Percentiles rank a stretch among this genome's conserved stretches.
Evolutionary conservation across 495 filamentous ascomycete species (phyloP).

Genomic region (Usnea hakonensis): DNA sequence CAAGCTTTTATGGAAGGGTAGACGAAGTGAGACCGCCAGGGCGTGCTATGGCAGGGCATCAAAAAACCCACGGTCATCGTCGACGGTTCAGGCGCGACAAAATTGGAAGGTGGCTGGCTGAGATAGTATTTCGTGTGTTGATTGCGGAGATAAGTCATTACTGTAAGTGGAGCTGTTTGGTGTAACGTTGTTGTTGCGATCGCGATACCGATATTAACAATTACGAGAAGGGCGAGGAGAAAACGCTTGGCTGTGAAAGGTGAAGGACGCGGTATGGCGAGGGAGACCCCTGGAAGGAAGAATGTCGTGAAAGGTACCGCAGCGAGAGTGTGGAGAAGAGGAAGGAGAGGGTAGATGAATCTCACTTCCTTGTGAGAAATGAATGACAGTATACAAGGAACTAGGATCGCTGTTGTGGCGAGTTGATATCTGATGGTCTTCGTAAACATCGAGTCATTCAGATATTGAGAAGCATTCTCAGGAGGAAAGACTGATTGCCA

Average conservation of each 20-base stretch:
- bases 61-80: slow-evolving; percentile 72
- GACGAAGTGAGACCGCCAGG: slow-evolving; percentile 87
- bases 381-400: slow-evolving; percentile 58
- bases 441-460: slow-evolving; percentile 33
- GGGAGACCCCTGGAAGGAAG: slow-evolving; percentile 45
- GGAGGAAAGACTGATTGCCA: slow-evolving; percentile 41
- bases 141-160: slow-evolving; percentile 63
- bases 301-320: slow-evolving; percentile 59
- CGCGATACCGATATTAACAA: slow-evolving; percentile 62
- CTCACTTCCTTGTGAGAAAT: slow-evolving; percentile 97
- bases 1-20: slow-evolving; percentile 68
- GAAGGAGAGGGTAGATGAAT: slow-evolving; percentile 91
- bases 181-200: slow-evolving; percentile 69
- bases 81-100: slow-evolving; percentile 18
- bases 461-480: slow-evolving; percentile 24
- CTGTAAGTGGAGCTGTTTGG: slow-evolving; percentile 65
- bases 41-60: slow-evolving; percentile 96
- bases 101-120: slow-evolving; percentile 8
- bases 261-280: slow-evolving; percentile 22
- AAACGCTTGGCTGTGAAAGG: slow-evolving; percentile 24
- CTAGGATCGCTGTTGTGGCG: slow-evolving; percentile 49
- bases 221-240: slow-evolving; percentile 50
- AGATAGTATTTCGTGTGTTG: slow-evolving; percentile 54
- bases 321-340: slow-evolving; percentile 71
- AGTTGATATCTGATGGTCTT: slow-evolving; percentile 48